Conservation (phyloP, 192 early-diverging fungal genomes). For the Umbelopsis sp. region DNA sequence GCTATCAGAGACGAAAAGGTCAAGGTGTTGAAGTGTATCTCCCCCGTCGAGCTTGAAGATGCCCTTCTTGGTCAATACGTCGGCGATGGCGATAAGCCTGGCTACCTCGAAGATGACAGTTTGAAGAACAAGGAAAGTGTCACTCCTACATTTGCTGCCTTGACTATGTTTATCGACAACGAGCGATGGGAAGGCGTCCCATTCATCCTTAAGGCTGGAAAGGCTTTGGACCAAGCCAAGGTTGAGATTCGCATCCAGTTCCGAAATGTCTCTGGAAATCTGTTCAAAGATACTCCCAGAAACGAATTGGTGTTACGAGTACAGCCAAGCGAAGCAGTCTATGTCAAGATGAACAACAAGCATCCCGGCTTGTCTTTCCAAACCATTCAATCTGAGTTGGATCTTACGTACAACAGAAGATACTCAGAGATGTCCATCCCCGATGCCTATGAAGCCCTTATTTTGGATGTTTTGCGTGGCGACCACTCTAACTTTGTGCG, state of each 20-base stretch:
- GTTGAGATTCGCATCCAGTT: conserved; percentile 95
- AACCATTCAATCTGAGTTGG: conserved; percentile 92
- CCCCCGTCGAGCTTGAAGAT: conserved; percentile 78
- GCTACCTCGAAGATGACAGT: conserved; percentile 91
- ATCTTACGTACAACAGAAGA: conserved; percentile 88
- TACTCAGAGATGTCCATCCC: conserved; percentile 91
- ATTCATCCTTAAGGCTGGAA: conserved; percentile 86
- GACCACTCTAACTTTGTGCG: conserved; percentile 97
- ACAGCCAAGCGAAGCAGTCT: conserved; percentile 92
- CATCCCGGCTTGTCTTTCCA: conserved; percentile 86
- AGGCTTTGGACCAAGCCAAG: conserved; percentile 90
- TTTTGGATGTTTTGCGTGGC: conserved; percentile 88
- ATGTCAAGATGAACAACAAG: conserved; percentile 97
- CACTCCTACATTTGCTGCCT: conserved; percentile 92
- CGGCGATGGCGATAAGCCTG: conserved; percentile 78
- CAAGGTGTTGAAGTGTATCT: conserved; percentile 82
- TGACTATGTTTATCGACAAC: conserved; percentile 87
- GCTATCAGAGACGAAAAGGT: conserved; percentile 93
- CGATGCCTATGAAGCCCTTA: conserved; percentile 94
- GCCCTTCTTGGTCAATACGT: conserved; percentile 90
- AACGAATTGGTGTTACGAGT: conserved; percentile 97
- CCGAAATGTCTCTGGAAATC: conserved; percentile 74
- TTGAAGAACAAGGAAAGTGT: conserved; percentile 79
- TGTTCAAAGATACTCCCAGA: conserved; percentile 73
- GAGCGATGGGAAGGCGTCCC: conserved; percentile 94